phyloP scores from a whole-genome alignment of 139 green algal genomes.

The Chlamydomonas applanata region DNA sequence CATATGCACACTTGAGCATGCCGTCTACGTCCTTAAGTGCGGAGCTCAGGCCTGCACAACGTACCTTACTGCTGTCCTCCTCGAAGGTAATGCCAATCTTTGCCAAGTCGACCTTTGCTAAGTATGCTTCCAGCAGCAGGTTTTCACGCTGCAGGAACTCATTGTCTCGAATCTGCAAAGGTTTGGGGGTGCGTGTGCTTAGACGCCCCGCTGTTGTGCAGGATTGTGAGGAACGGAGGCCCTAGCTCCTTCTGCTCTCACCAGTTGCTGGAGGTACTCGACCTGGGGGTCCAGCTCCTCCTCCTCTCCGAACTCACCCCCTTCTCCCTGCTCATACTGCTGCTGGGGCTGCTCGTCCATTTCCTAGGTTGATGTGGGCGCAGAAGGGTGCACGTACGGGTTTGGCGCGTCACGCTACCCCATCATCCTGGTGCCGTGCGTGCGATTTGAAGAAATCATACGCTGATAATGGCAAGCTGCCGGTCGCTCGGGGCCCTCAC shows the following conservation, averaged over 20 bases:
- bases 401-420: neutral
- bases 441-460: no score
- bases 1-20: no score
- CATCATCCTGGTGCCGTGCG: no score
- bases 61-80: constrained; percentile 17
- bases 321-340: neutral
- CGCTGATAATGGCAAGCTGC: no score
- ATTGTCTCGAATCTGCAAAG: constrained; percentile 50
- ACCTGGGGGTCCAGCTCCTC: constrained; percentile 29
- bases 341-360: constrained; percentile 1
- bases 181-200: no score
- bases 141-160: constrained; percentile 59
- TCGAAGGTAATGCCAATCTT: constrained; percentile 23
- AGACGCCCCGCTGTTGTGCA: neutral
- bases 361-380: constrained; percentile 15
- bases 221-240: no score
- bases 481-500: no score
- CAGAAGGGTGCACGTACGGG: no score
- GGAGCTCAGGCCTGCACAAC: neutral
- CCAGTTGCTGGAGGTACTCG: constrained; percentile 36
- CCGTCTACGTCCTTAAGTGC: constrained; percentile 10
- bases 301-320: no score
- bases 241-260: neutral
- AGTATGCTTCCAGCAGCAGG: constrained; percentile 49
- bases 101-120: constrained; percentile 38